Evolutionary conservation across 2,329 filamentous ascomycete species (phyloP).

Genomic region (Colletotrichum orchidophilum): DNA sequence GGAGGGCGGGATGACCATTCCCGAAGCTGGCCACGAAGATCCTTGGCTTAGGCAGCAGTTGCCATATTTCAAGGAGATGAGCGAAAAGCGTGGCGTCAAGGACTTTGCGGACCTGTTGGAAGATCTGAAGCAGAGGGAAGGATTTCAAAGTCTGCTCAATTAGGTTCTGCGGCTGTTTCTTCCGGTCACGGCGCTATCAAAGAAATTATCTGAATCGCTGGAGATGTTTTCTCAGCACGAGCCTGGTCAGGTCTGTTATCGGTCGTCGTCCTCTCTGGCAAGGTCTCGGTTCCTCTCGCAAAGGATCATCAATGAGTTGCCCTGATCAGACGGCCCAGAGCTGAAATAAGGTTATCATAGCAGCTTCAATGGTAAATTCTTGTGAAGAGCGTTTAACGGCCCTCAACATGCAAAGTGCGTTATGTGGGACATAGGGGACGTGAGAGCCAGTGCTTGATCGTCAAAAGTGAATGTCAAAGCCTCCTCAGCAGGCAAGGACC

Average conservation of each 20-base stretch:
- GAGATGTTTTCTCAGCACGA: neutral
- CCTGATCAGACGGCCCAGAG: neutral
- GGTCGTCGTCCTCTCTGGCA: no score
- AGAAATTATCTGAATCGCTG: neutral
- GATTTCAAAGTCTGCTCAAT: no score
- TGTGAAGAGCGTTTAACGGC: neutral
- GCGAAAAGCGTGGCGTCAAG: neutral
- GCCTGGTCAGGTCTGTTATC: no score
- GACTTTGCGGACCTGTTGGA: neutral
- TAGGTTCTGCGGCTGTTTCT: neutral
- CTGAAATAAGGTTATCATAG: neutral
- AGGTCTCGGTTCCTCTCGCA: no score
- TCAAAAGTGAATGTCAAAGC: no score
- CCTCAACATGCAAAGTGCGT: neutral
- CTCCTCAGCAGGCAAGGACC: no score
- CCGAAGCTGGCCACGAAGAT: slow-evolving; percentile 4
- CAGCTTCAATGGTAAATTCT: neutral
- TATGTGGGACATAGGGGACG: neutral
- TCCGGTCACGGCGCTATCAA: neutral
- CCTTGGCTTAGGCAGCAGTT: slow-evolving; percentile 6
- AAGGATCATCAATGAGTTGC: no score
- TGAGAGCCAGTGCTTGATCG: neutral
- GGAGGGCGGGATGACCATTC: slow-evolving; percentile 5
- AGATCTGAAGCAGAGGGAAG: neutral
- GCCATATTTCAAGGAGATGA: slow-evolving; percentile 3